Evolutionary conservation across 2,329 filamentous ascomycete species (phyloP), one percentile per base, ranked within the genome.

Genomic region (Fusarium mangiferae): DNA sequence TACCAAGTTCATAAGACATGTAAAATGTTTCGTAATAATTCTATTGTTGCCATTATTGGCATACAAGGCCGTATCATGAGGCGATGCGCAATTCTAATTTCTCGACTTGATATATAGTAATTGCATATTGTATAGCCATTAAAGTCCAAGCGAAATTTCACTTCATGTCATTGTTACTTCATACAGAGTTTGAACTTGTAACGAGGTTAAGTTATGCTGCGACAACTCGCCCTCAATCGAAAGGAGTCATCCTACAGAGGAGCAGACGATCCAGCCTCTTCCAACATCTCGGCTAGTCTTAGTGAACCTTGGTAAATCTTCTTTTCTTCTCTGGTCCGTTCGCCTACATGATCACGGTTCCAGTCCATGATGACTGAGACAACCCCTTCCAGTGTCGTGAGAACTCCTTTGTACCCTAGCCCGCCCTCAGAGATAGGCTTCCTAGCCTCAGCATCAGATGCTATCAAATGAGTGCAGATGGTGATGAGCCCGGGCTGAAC

Each of bases 391-490:
- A 67, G n/a, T 5, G 48, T 49, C 3, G 48, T 67, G 15, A 68
- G 3, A 33, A 24, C 33, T 12, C 62, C 62, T 33, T 18, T 26
- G 12, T 68, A 67, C 7, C 66, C 48, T 15, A 68, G 36, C 6
- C 62, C 66, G 4, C 55, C 62, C 9, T 62, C 48, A 1, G 33
- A 11, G 5, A 51, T 28, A 10, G 66, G 42, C 7, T 45, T 67
- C 6, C 13, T 55, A 2, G 62, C 62, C 13, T 67, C 48, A 7
- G 12, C 9, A 39, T 68, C 55, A 2, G 54, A 68, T 12, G 44
- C 62, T 22, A 67, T 6, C 15, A 67, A 15, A 17, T 67, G 66
- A 4, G 66, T 68, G 26, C 62, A 67, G 12, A 62, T 56, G 4
- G 62, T 55, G 14, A 68, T 61, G 7, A 62, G 18, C 4, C 55